Conservation (phyloP, 208 protist genomes). For the Trypanosoma mega region DNA sequence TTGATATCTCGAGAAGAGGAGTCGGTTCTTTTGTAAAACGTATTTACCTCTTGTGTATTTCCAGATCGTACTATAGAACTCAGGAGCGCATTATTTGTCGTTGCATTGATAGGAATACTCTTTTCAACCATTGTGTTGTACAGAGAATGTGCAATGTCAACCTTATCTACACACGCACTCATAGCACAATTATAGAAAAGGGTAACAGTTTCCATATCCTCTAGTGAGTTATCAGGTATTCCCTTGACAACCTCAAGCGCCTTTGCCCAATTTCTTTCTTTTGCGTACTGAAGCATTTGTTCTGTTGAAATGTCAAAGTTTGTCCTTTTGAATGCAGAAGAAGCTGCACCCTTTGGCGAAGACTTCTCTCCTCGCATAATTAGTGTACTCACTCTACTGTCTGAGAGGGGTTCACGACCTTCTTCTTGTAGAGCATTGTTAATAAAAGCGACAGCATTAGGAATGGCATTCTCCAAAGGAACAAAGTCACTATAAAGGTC, state of each 20-base stretch:
- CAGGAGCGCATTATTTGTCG: slow-evolving; percentile 80
- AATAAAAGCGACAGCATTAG: slow-evolving; percentile 62
- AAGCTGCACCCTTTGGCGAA: neutral
- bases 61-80: slow-evolving; percentile 61
- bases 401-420: slow-evolving; percentile 44
- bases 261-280: slow-evolving; percentile 74
- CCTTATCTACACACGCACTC: slow-evolving; percentile 68
- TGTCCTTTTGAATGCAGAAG: neutral
- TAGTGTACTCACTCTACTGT: slow-evolving; percentile 30
- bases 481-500: slow-evolving; percentile 43
- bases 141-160: slow-evolving; percentile 42
- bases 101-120: slow-evolving; percentile 56
- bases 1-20: slow-evolving; percentile 51
- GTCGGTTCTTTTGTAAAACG: slow-evolving; percentile 50
- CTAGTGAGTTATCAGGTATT: slow-evolving; percentile 24
- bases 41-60: slow-evolving; percentile 53
- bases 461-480: slow-evolving; percentile 39
- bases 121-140: slow-evolving; percentile 50
- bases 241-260: slow-evolving; percentile 46
- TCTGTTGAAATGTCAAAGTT: slow-evolving; percentile 48
- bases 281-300: slow-evolving; percentile 76
- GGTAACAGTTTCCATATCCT: slow-evolving; percentile 54
- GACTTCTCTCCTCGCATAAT: neutral
- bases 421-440: slow-evolving; percentile 69
- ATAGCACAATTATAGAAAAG: slow-evolving; percentile 89